Evolutionary conservation across 1,139 yeast genomes (phyloP), one percentile per base, ranked within the genome.

Genomic region (Suhomyces bribrorum): DNA sequence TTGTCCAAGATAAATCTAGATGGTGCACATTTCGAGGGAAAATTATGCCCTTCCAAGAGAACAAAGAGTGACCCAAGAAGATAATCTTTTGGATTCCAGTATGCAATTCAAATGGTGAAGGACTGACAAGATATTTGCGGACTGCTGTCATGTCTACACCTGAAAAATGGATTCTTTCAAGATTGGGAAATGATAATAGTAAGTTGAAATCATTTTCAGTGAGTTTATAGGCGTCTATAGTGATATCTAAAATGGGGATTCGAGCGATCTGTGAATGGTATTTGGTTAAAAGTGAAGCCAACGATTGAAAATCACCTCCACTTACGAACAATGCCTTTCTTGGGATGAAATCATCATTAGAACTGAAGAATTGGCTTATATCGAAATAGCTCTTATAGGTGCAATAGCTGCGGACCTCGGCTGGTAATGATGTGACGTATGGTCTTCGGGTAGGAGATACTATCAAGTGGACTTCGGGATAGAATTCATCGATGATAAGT

Each of bases 1-100:
- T 45, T 20, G 56, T 59, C 74, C 74, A 69, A 3, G 74, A 67
- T 16, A 65, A 44, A 43, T 68, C 74, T 30, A 68, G 47, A 33
- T 62, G 61, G 7, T 39, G 42, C 17, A 67, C 46, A 23, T 43
- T 49, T 2, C 40, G 41, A 0, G 57, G 56, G 3, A 68, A 53
- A 5, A 27, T 31, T 5, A 59, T 52, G 3, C 42, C 42, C 0
- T 58, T 40, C 73, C 73, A 68, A 32, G 64, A 49, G 3, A 43
- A 38, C 8, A 64, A 54, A 5, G 55, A 56, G 43, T 66, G 73
- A 2, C 64, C 71, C 41, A 69, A 52, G 26, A 65, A 51, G 4
- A 66, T 59, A 15, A 69, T 42, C 12, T 57, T 57, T 14, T 55
- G 44, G 22, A 66, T 48, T 2, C 38, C 32, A 1, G 45, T 42